Conservation (phyloP, 2,329 filamentous ascomycete genomes). For the Trichophyton equinum region DNA sequence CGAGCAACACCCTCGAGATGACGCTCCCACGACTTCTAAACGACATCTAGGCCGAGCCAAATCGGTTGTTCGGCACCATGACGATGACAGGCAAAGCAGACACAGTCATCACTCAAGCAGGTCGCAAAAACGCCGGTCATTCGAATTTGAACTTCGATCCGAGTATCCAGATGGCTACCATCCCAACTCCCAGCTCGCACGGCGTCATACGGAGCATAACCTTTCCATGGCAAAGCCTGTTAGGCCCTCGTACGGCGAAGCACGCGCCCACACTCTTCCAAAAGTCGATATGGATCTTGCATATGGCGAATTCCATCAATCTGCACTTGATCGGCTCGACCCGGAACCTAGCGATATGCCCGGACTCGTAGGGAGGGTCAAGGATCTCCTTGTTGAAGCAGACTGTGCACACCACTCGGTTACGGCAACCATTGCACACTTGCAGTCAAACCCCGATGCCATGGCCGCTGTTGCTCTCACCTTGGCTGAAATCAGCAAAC, state of each 20-base stretch:
- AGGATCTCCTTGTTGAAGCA: slow-evolving; percentile 68
- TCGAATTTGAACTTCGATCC: slow-evolving; percentile 17
- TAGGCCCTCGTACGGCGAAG: slow-evolving; percentile 14
- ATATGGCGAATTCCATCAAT: slow-evolving; percentile 72
- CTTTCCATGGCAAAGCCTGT: slow-evolving; percentile 13
- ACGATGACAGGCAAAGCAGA: not conserved
- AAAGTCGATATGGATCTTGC: slow-evolving; percentile 78
- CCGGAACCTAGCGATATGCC: slow-evolving; percentile 47
- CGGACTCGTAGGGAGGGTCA: slow-evolving; percentile 60
- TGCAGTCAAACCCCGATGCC: slow-evolving; percentile 74
- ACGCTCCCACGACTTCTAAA: slow-evolving; percentile 34
- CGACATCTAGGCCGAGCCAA: slow-evolving; percentile 28
- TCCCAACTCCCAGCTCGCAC: slow-evolving; percentile 18
- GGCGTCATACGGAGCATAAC: slow-evolving; percentile 30
- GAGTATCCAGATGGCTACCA: slow-evolving; percentile 1
- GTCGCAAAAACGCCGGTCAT: slow-evolving; percentile 16
- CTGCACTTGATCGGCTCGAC: slow-evolving; percentile 36
- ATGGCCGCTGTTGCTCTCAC: slow-evolving; percentile 89
- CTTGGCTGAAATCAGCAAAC: slow-evolving; percentile 74
- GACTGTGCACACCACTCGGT: slow-evolving; percentile 81
- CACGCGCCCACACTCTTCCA: slow-evolving; percentile 17
- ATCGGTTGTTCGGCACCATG: slow-evolving; percentile 16
- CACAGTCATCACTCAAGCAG: slow-evolving; percentile 20
- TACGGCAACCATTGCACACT: slow-evolving; percentile 64
- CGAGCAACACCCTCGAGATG: slow-evolving; percentile 36